Base-by-base conservation (phyloP, 1,139 yeast species). In the Debaryomyces psychrophilus region DNA sequence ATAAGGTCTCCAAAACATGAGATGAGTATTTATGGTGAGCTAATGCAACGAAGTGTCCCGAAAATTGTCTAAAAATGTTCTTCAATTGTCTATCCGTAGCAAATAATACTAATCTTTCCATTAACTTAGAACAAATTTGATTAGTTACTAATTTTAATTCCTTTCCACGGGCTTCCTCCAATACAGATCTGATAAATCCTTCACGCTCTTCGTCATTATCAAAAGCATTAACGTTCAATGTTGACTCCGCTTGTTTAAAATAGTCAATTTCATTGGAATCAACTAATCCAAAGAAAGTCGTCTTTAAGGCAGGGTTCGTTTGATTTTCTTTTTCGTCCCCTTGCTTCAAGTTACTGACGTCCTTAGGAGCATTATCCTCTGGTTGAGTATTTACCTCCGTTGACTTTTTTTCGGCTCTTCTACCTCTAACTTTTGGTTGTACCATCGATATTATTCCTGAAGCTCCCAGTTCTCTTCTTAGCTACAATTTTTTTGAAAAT, bases 71-170 rank as follows among this genome's bases (percentile, higher is more conserved):
- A 63, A 87, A 87, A 1, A 92, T 65, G 33, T 71, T 64, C 62
- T 84, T 81, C 50, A 90, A 67, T 62, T 90, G 96, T 14, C 67
- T 70, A 50, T 83, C 85, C 33, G 77, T 74, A 12, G 92, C 86
- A 29, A 76, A 71, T 41, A 88, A 67, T n/a, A 92, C 79, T 51
- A 93, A 70, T 61, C 98, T 76, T 68, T 93, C 99, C 75, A 93
- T 78, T 49, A 93, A 76, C 62, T 93, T 93, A 15, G 98, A 92
- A 61, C 97, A 90, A 47, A 92, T 89, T 60, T 92, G 98, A 61
- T 93, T 92, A 3, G 97, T 92, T 8, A 89, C 97, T 43, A 93
- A 76, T 65, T 93, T 93, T 56, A 95, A 73, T 66, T 93, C 99
- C 57, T 92, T 90, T 5, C 97, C 97, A 47, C 78, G 77, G 26